A percentile compares a stretch with the other conserved stretches of the same genome.
Conservation (phyloP, 306 rosid genomes). For the Castanea mollissima region DNA sequence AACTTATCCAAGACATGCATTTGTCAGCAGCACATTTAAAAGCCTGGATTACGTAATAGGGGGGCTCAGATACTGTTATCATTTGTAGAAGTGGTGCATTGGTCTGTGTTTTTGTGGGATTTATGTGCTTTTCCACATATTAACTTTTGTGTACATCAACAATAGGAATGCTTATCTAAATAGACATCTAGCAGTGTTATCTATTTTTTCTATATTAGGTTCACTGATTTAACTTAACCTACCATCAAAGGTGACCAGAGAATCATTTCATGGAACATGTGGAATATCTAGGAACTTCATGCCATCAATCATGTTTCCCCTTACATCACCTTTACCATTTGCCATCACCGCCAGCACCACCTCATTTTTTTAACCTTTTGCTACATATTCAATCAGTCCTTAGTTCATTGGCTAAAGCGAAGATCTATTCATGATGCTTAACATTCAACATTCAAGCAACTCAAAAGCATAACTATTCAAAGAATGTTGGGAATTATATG, state of each 20-base stretch:
- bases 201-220: conserved; percentile 23
- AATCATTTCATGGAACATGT: conserved; percentile 41
- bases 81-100: conserved; percentile 61
- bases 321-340: conserved; percentile 44
- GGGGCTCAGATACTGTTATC: conserved; percentile 43
- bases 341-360: conserved; percentile 44
- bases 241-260: conserved; percentile 34
- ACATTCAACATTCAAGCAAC: conserved; percentile 39
- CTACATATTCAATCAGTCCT: conserved; percentile 26
- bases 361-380: conserved; percentile 18
- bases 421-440: conserved; percentile 35
- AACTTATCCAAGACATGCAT: conserved; percentile 65
- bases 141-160: conserved; percentile 42
- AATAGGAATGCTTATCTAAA: conserved; percentile 51
- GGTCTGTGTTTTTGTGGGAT: conserved; percentile 50
- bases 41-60: conserved; percentile 44
- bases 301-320: conserved; percentile 35
- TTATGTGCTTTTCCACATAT: conserved; percentile 39
- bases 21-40: conserved; percentile 51
- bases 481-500: conserved; percentile 45
- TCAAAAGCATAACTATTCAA: conserved; percentile 28
- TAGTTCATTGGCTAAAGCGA: conserved; percentile 29
- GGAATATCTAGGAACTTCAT: conserved; percentile 28
- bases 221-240: conserved; percentile 36
- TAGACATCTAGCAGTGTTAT: conserved; percentile 28